Percentiles rank a stretch among this genome's conserved stretches.
These are phyloP conservation scores for Trichosporon ovoides DNA, from an alignment of 1,284 basidiomycete genomes.

Conservation along the genomic window DNA sequence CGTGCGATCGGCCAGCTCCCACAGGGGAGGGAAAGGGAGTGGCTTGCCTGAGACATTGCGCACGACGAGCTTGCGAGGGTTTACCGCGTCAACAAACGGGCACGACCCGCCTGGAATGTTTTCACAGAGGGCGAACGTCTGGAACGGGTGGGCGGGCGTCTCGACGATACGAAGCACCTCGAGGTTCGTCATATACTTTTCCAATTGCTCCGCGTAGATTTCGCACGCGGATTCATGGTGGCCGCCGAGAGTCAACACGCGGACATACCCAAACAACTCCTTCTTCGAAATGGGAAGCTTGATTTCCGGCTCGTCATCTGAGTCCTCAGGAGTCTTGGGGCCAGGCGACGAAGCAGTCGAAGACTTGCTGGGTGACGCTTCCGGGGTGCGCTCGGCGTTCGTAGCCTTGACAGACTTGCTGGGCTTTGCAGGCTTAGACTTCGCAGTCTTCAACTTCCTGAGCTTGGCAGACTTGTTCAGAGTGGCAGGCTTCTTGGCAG, in stretches of 20 bases:
- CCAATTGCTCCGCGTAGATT: not conserved
- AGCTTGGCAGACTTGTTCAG: not conserved
- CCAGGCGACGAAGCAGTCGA: not conserved
- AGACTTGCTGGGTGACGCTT: not conserved
- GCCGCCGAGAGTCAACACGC: not conserved
- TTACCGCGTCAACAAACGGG: not conserved
- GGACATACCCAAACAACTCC: not conserved
- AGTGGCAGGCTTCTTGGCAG: not conserved
- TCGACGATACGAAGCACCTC: slow-evolving; percentile 2
- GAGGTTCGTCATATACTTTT: not conserved
- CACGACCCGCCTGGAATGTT: not conserved
- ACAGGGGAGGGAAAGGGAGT: not conserved
- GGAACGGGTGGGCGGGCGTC: not conserved
- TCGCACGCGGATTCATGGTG: not conserved
- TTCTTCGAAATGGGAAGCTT: not conserved
- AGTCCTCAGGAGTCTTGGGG: not conserved
- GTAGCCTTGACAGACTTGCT: too few species aligned
- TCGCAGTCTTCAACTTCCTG: too few species aligned
- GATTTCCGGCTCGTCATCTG: not conserved
- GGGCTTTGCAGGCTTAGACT: too few species aligned
- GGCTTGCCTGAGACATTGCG: not conserved
- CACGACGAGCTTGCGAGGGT: slow-evolving; percentile 4
- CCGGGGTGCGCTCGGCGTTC: not conserved
- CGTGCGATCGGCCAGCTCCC: not conserved
- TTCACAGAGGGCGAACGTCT: not conserved